Conservation (phyloP, 176 grass and related monocot genomes). For the Eleusine indica region DNA sequence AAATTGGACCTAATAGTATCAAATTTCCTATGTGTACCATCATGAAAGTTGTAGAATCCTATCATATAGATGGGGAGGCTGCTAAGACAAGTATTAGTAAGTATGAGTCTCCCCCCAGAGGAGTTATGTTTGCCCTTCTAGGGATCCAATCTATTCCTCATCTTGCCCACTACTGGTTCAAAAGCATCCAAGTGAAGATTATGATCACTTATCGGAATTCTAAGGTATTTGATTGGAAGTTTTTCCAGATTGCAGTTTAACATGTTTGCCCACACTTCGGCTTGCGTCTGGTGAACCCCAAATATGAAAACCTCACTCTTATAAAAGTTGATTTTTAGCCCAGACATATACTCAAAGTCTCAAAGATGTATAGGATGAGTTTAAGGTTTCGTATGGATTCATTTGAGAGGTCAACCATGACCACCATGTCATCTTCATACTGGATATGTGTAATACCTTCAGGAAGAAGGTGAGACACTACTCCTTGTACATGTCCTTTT, state of each 20-base stretch:
- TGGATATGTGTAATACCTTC: no score
- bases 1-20: background rate
- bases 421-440: no score
- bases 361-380: background rate
- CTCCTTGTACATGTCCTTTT: no score
- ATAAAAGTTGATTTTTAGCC: background rate
- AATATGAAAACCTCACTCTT: background rate
- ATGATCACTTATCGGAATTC: background rate
- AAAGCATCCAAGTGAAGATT: fast-evolving
- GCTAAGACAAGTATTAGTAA: background rate
- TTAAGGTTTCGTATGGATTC: background rate
- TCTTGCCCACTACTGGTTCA: fast-evolving
- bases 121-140: background rate
- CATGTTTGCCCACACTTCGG: background rate
- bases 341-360: background rate
- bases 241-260: background rate
- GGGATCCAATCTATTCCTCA: background rate
- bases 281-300: background rate
- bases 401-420: background rate
- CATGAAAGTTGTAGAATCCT: background rate
- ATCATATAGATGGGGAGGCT: background rate
- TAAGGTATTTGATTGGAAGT: background rate
- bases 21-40: background rate
- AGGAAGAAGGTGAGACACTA: no score
- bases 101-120: background rate